Percentiles rank a stretch among this genome's conserved stretches.
Evolutionary conservation across 768 basidiomycete species (phyloP).

Genomic region (Mycena leptocephala): DNA sequence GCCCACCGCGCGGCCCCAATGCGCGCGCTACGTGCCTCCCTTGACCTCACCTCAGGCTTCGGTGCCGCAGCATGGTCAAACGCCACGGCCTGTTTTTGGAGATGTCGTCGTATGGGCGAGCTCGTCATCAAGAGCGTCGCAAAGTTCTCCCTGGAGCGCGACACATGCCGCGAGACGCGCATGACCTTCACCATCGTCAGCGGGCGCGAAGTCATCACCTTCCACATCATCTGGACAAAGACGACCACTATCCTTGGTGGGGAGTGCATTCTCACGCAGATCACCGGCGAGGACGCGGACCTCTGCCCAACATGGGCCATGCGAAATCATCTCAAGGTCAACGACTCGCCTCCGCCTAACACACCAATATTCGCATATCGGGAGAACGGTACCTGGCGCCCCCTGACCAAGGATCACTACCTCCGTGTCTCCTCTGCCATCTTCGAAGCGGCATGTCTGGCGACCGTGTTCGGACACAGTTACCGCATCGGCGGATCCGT

Average conservation of each 20-base stretch:
- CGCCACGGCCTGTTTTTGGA: not conserved
- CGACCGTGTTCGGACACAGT: not conserved
- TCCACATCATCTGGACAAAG: not conserved
- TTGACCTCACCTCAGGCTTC: not conserved
- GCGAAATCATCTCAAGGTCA: not conserved
- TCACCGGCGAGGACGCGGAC: not conserved
- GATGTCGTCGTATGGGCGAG: not conserved
- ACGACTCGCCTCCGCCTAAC: not conserved
- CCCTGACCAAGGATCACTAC: not conserved
- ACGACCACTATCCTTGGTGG: not conserved
- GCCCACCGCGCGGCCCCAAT: constrained; percentile 8
- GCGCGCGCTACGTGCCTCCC: not conserved
- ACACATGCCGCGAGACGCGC: not conserved
- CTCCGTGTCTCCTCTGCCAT: not conserved
- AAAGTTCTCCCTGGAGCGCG: not conserved
- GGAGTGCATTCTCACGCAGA: not conserved
- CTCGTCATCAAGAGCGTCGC: not conserved
- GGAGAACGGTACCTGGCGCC: not conserved
- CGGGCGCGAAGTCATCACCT: not conserved
- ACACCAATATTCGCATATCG: not conserved
- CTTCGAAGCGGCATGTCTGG: not conserved
- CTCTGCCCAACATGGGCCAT: not conserved
- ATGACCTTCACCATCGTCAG: not conserved
- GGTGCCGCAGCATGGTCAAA: not conserved
- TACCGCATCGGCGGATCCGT: not conserved